Base-by-base conservation (phyloP, 495 filamentous ascomycete species). In the Trichoderma reesei region DNA sequence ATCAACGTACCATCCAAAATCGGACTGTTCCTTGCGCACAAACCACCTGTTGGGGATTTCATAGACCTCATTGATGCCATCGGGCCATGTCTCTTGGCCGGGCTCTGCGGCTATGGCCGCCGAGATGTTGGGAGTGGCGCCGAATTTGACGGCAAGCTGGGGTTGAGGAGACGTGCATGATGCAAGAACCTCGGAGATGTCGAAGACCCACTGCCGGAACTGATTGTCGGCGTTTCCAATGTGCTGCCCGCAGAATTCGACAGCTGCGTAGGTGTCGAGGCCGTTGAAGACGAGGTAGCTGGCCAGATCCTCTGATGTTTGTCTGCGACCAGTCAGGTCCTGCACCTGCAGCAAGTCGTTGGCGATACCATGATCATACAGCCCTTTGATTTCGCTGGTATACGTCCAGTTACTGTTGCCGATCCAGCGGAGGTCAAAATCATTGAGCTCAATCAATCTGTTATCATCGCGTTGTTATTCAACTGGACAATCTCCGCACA, bases 181-280 rank as follows among this genome's bases (percentile, higher is more conserved):
- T 8, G 62, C 66, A 16, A 88, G 63, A 9, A 80, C 73, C 31
- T 77, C 68, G 1, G 86, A 83, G 5, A 89, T 77, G 54, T 90
- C 80, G 65, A 89, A 89, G n/a, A 79, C 77, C 67, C 85, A 90
- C 66, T 89, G 86, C 5, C 86, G 83, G 66, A 89, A 90, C 70
- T 90, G 87, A 65, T 89, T 90, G 68, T 88, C 80, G 0, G 87
- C 88, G 2, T 79, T 78, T 4, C 81, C 87, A n/a, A 90, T 78
- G 60, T 76, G 68, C 41, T 85, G 70, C 0, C 79, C 82, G 70
- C 87, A 90, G 44, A 89, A 75, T 20, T 76, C 72, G 37, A 90
- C 80, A 18, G 82, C 81, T 26, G 85, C 76, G 67, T 88, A 89
- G 0, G 86, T 89, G 63, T 89, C 86, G 10, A 88, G 75, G 5